Conservation (phyloP, 345 rosid species). For the Balakata baccata region DNA sequence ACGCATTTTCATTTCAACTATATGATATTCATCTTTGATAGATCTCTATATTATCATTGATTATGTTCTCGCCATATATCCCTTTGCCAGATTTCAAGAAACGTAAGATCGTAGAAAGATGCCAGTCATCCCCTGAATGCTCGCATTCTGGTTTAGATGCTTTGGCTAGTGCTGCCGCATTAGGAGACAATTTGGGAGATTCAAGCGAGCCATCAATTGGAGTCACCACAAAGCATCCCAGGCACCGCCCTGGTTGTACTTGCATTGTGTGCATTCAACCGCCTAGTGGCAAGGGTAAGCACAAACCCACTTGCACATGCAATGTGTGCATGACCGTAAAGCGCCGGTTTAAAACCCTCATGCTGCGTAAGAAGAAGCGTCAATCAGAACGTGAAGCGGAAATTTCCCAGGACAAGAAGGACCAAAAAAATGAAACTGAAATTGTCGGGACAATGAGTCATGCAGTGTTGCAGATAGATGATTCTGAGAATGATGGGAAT, state of each 20-base stretch:
- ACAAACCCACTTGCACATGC: slow-evolving; percentile 70
- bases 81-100: slow-evolving; percentile 56
- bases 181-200: slow-evolving; percentile 57
- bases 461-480: slow-evolving; percentile 17
- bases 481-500: slow-evolving; percentile 35
- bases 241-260: slow-evolving; percentile 88
- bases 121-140: slow-evolving; percentile 28
- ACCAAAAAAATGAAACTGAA: slow-evolving; percentile 33
- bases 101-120: slow-evolving; percentile 44
- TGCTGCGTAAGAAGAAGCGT: slow-evolving; percentile 83
- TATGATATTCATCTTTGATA: not conserved
- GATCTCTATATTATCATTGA: not conserved
- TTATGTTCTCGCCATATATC: not conserved
- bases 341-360: slow-evolving; percentile 85
- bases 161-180: slow-evolving; percentile 72
- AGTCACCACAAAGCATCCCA: slow-evolving; percentile 90
- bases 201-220: slow-evolving; percentile 50
- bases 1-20: too few species aligned
- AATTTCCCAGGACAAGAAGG: slow-evolving; percentile 29
- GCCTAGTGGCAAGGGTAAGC: slow-evolving; percentile 94
- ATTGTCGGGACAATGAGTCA: slow-evolving; percentile 17
- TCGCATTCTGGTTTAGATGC: slow-evolving; percentile 80
- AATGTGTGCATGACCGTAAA: slow-evolving; percentile 90
- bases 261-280: slow-evolving; percentile 99
- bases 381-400: slow-evolving; percentile 61